Base-by-base conservation (phyloP, 83 land plant genomes). In the Diphasiastrum complanatum region DNA sequence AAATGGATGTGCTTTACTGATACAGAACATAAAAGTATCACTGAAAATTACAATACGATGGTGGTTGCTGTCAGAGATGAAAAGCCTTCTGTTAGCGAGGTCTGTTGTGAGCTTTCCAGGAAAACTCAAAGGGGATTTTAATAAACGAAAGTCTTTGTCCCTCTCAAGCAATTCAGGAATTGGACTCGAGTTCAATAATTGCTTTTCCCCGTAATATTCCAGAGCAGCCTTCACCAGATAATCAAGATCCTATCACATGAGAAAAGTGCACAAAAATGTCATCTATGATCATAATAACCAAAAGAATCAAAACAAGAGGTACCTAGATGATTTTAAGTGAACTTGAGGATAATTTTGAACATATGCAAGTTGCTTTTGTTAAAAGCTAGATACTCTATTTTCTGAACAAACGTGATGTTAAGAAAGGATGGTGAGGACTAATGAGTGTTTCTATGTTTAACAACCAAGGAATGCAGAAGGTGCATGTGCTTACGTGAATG, bases 31-130 rank as follows among this genome's bases (percentile, higher is more conserved):
- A 5, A 56, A 58, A 18, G 66, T 54, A 63, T 31, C 23, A 61
- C 59, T 60, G 33, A 55, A 18, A 32, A 85, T 27, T 54, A 93
- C 99, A 50, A 93, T 86, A 68, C 99, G 83, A 61, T 93, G 85
- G 61, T 93, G 87, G 53, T 93, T 93, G 75, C 99, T 93, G 74
- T 93, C 99, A 31, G 99, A 93, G 29, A 93, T 89, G 63, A 93
- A 93, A 31, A 93, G 75, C 28, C 99, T 69, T 37, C 75, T 73
- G 67, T 93, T 93, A 6, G 81, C 70, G 30, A 73, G 68, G 63
- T 93, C 99, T 23, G 89, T 76, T 24, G 86, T 78, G 23, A 93
- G 73, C 72, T 93, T 93, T 33, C 99, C 99, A 41, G 99, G 99
- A 77, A 85, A 93, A 68, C 83, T 93, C 61, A 93, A 55, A 51